phyloP scores from a whole-genome alignment of 2,329 filamentous ascomycete genomes.

The Aschersonia sp. region DNA sequence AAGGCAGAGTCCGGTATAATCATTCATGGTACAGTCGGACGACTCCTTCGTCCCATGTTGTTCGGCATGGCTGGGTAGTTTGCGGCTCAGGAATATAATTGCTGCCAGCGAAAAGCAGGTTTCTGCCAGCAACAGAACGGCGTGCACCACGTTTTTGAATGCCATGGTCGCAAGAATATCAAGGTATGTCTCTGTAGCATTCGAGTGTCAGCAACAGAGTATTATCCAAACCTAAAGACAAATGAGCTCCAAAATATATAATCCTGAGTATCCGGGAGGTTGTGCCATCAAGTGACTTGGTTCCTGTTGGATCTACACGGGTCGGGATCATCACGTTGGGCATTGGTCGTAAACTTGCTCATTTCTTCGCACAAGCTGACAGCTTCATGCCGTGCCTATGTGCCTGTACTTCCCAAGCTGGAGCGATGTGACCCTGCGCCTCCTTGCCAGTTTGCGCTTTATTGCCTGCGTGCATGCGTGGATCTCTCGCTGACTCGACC shows the following conservation, averaged over 20 bases:
- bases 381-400: background rate
- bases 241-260: background rate
- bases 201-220: background rate
- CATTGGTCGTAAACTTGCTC: conserved; percentile 15
- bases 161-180: conserved; percentile 10
- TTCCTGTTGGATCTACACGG: background rate
- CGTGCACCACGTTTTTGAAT: conserved; percentile 12
- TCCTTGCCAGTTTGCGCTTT: background rate
- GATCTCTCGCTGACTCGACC: too few relatives aligned
- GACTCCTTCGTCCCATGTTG: background rate
- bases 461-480: too few relatives aligned
- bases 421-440: background rate
- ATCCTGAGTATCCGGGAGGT: too few relatives aligned
- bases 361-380: conserved; percentile 14
- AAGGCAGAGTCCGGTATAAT: background rate
- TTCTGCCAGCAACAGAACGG: background rate
- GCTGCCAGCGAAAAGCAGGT: background rate
- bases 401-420: background rate
- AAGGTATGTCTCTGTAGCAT: background rate
- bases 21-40: background rate
- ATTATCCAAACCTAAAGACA: background rate
- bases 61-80: background rate
- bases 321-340: background rate
- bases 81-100: background rate
- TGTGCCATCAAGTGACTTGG: too few relatives aligned